These are phyloP conservation scores for Epichloe gansuensis DNA, from an alignment of 2,329 filamentous ascomycete genomes.

Conservation along the genomic window DNA sequence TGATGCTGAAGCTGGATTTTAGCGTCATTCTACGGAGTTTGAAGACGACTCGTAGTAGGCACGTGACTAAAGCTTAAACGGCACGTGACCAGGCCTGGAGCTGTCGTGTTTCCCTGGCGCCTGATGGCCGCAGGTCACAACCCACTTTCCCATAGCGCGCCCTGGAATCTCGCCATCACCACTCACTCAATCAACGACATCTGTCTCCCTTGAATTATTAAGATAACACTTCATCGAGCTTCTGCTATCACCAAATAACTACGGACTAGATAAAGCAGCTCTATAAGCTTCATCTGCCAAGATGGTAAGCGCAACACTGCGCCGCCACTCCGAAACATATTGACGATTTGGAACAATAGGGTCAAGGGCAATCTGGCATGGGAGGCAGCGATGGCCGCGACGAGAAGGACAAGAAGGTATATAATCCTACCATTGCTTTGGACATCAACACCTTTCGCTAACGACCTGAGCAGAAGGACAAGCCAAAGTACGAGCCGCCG, in stretches of 20 bases:
- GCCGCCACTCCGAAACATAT: not conserved
- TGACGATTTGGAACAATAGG: conserved; percentile 32
- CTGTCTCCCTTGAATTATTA: not conserved
- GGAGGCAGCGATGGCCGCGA: conserved; percentile 69
- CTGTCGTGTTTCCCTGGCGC: conserved; percentile 36
- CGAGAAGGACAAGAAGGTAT: conserved; percentile 89
- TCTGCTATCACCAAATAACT: not conserved
- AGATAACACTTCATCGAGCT: not conserved
- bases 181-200: conserved; percentile 3
- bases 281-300: conserved; percentile 19
- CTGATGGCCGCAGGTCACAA: conserved; percentile 21
- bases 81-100: conserved; percentile 10
- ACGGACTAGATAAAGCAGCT: conserved; percentile 10
- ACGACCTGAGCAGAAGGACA: conserved; percentile 65
- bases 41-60: not conserved
- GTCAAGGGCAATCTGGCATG: conserved; percentile 80
- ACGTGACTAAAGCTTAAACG: not conserved
- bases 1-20: no score
- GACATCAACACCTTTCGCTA: conserved; percentile 4
- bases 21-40: no score
- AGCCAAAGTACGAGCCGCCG: conserved; percentile 99
- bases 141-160: conserved; percentile 12
- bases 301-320: conserved; percentile 20
- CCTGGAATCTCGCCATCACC: conserved; percentile 13
- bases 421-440: conserved; percentile 4